Percentiles rank a stretch among this genome's conserved stretches.
Evolutionary conservation across 2,329 filamentous ascomycete genomes (phyloP).

Genomic region (Parasarocladium wereldwijsianum): DNA sequence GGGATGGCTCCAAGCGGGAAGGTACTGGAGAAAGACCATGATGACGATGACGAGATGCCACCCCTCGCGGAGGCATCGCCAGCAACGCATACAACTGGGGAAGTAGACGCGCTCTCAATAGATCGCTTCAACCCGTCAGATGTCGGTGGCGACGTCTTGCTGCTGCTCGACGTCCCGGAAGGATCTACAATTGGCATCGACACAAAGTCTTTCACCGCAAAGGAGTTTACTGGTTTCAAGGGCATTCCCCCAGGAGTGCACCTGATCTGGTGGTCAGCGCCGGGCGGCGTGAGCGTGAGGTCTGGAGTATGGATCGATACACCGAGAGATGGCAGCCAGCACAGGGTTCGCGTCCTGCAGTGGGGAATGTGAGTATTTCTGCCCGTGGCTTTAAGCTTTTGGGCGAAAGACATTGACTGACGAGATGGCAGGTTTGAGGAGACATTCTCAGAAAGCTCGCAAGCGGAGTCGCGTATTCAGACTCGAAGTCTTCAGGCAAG

Average conservation of each 20-base stretch:
- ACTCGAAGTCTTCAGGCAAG: constrained; percentile 23
- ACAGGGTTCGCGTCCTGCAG: constrained; percentile 28
- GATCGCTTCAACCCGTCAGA: constrained; percentile 9
- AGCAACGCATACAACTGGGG: too few relatives aligned
- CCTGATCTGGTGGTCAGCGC: constrained; percentile 43
- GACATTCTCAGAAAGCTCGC: constrained; percentile 31
- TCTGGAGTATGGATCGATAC: constrained; percentile 43
- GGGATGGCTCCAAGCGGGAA: too few relatives aligned
- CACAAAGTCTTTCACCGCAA: constrained; percentile 29
- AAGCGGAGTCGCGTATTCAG: constrained; percentile 29
- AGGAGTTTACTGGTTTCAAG: constrained; percentile 36
- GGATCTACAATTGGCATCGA: constrained; percentile 40
- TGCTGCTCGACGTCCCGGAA: constrained; percentile 35
- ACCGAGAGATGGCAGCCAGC: constrained; percentile 11
- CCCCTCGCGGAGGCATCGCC: too few relatives aligned
- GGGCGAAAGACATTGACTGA: background rate
- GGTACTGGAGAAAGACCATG: too few relatives aligned
- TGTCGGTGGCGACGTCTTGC: constrained; percentile 32
- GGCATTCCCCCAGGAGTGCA: constrained; percentile 41
- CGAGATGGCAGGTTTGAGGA: constrained; percentile 27
- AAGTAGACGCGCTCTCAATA: background rate
- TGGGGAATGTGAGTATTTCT: constrained; percentile 28
- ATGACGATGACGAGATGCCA: too few relatives aligned
- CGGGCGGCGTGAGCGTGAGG: constrained; percentile 30
- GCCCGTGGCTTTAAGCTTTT: too few relatives aligned